Evolutionary conservation across 495 filamentous ascomycete genomes (phyloP).

Genomic region (Aspergillus coremiiformis): DNA sequence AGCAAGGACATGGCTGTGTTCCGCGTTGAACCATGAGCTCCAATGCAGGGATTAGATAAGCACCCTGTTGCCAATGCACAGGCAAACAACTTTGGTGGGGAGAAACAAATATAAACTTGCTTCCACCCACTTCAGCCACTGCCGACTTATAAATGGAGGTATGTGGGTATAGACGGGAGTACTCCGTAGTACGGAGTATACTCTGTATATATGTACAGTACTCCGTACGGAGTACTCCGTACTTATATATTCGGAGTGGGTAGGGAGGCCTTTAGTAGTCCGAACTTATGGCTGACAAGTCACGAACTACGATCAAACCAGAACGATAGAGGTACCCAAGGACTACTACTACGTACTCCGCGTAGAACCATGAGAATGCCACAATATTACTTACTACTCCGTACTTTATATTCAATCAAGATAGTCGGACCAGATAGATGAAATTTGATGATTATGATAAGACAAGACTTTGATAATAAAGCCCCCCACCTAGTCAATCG

Average conservation of each 20-base stretch:
- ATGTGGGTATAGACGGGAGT: no score
- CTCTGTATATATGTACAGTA: background rate
- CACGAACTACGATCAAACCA: no score
- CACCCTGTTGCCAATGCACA: background rate
- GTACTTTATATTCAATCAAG: background rate
- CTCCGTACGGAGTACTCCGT: no score
- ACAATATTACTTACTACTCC: background rate
- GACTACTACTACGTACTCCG: no score
- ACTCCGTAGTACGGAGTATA: no score
- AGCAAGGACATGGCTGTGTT: background rate
- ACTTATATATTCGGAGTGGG: no score
- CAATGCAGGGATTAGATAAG: background rate
- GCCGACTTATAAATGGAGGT: background rate
- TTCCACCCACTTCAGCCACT: conserved; percentile 16
- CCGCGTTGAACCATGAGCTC: background rate
- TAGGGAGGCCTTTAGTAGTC: no score
- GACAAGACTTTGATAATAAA: background rate
- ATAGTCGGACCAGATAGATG: background rate
- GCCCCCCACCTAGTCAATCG: background rate
- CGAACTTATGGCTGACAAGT: no score
- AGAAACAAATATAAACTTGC: conserved; percentile 1
- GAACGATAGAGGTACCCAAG: no score
- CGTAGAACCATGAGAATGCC: background rate
- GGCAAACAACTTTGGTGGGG: background rate
- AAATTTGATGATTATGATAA: background rate